Conservation (phyloP, 129 eudicot genomes). For the Gnaphalium uliginosum region DNA sequence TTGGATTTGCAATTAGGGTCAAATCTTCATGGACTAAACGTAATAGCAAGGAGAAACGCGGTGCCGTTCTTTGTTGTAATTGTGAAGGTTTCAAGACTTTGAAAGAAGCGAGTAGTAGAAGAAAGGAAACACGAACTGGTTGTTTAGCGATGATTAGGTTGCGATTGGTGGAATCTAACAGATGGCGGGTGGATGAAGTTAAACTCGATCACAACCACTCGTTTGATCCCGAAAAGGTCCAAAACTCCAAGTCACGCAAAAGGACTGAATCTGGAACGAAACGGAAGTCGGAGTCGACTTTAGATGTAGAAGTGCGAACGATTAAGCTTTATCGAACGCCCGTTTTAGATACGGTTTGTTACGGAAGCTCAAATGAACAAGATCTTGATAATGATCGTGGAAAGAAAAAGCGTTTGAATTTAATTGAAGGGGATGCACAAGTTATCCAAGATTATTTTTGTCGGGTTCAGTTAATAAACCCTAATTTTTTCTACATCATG, state of each 20-base stretch:
- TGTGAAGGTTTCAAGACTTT: slow-evolving; percentile 88
- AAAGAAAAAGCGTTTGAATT: slow-evolving; percentile 46
- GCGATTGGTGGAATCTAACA: slow-evolving; percentile 61
- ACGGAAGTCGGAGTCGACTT: slow-evolving; percentile 50
- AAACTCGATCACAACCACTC: slow-evolving; percentile 84
- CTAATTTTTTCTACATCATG: slow-evolving; percentile 73
- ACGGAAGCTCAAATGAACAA: slow-evolving; percentile 54
- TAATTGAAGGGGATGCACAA: slow-evolving; percentile 53
- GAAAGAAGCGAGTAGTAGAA: slow-evolving; percentile 70
- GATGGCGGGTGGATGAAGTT: slow-evolving; percentile 89
- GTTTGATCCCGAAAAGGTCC: slow-evolving; percentile 77
- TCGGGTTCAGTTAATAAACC: slow-evolving; percentile 58
- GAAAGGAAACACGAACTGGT: slow-evolving; percentile 90
- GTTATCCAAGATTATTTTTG: slow-evolving; percentile 54
- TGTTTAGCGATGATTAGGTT: slow-evolving; percentile 87
- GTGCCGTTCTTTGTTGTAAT: slow-evolving; percentile 92
- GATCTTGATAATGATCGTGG: slow-evolving; percentile 38
- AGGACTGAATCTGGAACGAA: slow-evolving; percentile 58
- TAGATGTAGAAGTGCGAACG: slow-evolving; percentile 72
- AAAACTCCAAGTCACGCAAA: slow-evolving; percentile 72
- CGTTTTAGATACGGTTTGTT: slow-evolving; percentile 41
- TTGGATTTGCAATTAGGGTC: slow-evolving; percentile 76
- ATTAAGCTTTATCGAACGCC: slow-evolving; percentile 77
- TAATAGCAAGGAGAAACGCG: slow-evolving; percentile 83
- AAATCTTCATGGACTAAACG: slow-evolving; percentile 95